These are phyloP conservation scores for Leccinum boreale DNA, from an alignment of 768 basidiomycete species.

Conservation along the genomic window DNA sequence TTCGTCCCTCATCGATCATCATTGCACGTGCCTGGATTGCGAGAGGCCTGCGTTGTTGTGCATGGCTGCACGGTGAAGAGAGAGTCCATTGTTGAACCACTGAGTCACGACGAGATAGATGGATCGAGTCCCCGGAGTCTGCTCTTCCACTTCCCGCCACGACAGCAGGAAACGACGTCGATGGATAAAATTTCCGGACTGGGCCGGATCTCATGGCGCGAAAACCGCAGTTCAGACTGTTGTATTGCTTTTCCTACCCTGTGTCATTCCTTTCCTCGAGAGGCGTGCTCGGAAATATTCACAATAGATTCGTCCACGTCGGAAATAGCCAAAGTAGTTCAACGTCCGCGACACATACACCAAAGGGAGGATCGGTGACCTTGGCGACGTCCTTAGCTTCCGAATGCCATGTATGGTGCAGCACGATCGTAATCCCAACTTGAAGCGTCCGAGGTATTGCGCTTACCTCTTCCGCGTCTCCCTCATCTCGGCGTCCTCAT, in stretches of 20 bases:
- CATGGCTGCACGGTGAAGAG: too few species aligned
- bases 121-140: too few species aligned
- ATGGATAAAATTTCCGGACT: constrained; percentile 7
- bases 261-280: constrained; percentile 5
- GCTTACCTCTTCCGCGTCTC: constrained; percentile 68
- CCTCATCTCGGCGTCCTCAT: constrained; percentile 67
- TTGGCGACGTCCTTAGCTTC: constrained; percentile 96
- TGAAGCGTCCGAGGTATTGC: constrained; percentile 77
- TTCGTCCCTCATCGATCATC: not conserved
- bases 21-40: not conserved
- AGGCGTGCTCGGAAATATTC: constrained; percentile 11
- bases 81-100: not conserved
- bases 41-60: not conserved
- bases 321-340: not conserved
- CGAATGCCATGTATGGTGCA: constrained; percentile 85
- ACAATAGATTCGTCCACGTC: constrained; percentile 10
- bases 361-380: constrained; percentile 74
- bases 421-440: constrained; percentile 89
- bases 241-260: not conserved
- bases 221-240: constrained; percentile 16
- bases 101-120: not conserved
- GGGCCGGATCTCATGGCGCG: constrained; percentile 6
- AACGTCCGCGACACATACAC: constrained; percentile 32
- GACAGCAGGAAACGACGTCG: not conserved
- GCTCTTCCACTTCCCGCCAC: not conserved